These are phyloP conservation scores for Cystoisospora suis DNA, from an alignment of 169 alveolate genomes.

Conservation along the genomic window DNA sequence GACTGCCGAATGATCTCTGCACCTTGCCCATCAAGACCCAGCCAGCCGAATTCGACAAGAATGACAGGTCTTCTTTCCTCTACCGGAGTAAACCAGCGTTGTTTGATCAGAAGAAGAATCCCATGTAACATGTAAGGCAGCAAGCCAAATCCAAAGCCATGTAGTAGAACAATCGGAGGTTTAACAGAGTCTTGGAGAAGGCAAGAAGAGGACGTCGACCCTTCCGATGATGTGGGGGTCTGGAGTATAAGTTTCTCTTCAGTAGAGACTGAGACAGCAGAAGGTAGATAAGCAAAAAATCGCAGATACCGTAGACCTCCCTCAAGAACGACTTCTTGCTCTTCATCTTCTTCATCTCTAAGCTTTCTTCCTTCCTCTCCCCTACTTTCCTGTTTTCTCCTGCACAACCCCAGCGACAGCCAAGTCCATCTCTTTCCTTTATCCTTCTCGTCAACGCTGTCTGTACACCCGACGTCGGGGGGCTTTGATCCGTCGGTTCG, in stretches of 20 bases:
- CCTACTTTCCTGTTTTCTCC: not conserved
- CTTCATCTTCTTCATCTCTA: not conserved
- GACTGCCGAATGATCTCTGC: not conserved
- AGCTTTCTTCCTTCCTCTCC: not conserved
- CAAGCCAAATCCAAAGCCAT: conserved; percentile 23
- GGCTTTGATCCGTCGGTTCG: not conserved
- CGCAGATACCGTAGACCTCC: not conserved
- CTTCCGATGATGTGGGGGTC: not conserved
- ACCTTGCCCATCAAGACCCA: conserved; percentile 27
- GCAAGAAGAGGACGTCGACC: not conserved
- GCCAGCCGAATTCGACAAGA: conserved; percentile 31
- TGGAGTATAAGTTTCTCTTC: not conserved
- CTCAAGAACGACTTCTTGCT: not conserved
- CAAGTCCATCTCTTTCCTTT: not conserved
- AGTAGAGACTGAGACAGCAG: not conserved
- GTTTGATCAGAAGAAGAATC: not conserved
- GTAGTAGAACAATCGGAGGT: conserved; percentile 15
- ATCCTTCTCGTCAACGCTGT: not conserved
- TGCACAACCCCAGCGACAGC: not conserved
- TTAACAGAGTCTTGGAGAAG: not conserved
- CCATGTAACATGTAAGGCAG: conserved; percentile 1
- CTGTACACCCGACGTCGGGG: not conserved
- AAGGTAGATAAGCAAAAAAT: not conserved
- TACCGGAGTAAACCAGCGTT: not conserved
- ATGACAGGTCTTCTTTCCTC: not conserved